Base-by-base conservation (phyloP, 179 eudicot genomes). In the Pouteria campechiana region DNA sequence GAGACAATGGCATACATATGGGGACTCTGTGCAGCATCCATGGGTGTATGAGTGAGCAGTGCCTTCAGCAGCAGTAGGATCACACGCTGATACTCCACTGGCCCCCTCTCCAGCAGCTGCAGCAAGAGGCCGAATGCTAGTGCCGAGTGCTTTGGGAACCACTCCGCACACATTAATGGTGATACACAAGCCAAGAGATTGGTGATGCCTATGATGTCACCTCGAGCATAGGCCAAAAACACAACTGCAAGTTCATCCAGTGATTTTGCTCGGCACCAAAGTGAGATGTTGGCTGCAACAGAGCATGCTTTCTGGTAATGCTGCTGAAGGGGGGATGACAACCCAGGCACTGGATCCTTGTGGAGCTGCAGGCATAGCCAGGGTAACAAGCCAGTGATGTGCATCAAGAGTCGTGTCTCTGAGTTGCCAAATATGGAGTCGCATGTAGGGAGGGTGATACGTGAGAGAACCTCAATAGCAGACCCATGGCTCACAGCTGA, bases 1-100 rank as follows among this genome's bases (percentile, higher is more conserved):
- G 98, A 90, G 29, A 90, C 98, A 30, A 87, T 79, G 4, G 98
- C 92, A 51, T 90, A 90, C 98, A 90, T 90, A 51, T 90, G 98
- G 1, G 98, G 98, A 55, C 93, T 90, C 61, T 90, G 96, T 34
- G 98, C 96, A 17, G 98, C 87, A 61, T 90, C 96, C 46, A 87
- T 83, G 13, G 96, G 94, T 17, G 98, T 87, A 35, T 90, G 98
- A 57, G 86, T 94, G 15, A 90, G 93, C 53, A 90, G 58, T 51
- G 93, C 98, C 63, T 82, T 90, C 13, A 90, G 73, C 65, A 79
- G 61, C 12, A 90, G 81, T 21, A 90, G 76, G 52, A 90, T 82
- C 7, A 90, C 94, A 10, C 98, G 76, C 48, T 90, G 98, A 61
- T 86, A 90, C 40, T 74, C 92, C 9, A 62, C 74, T 0, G 98